Percentiles rank a stretch among this genome's conserved stretches.
These are phyloP conservation scores for Mucor mucedo DNA, from an alignment of 371 early-diverging fungal species.

Conservation along the genomic window DNA sequence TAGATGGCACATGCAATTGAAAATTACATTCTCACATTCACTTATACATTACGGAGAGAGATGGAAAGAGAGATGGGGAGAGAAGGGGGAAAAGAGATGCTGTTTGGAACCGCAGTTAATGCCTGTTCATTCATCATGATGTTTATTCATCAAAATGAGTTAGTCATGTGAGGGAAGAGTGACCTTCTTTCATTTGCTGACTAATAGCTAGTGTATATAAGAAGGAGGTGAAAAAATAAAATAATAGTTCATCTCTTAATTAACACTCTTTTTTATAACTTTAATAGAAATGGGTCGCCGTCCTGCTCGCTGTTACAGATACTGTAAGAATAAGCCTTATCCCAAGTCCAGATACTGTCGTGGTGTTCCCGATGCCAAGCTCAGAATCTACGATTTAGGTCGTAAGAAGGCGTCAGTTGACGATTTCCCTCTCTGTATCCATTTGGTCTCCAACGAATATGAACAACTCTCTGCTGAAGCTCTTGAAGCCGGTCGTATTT, in stretches of 20 bases:
- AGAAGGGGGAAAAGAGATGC: neutral
- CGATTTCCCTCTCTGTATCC: constrained; percentile 97
- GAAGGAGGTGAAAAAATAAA: too few relatives aligned
- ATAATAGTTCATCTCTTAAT: neutral
- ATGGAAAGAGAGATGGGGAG: neutral
- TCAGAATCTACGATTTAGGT: constrained; percentile 99
- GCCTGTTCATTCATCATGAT: too few relatives aligned
- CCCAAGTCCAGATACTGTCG: constrained; percentile 99
- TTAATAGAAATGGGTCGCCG: constrained; percentile 81
- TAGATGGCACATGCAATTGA: too few relatives aligned
- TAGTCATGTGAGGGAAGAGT: neutral
- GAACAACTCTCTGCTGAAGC: constrained; percentile 99
- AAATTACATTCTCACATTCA: too few relatives aligned
- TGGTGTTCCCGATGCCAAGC: constrained; percentile 99
- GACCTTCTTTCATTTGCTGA: neutral
- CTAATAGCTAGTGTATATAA: neutral
- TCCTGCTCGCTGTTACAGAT: constrained; percentile 99
- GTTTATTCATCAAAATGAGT: neutral
- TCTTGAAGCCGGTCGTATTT: constrained; percentile 99
- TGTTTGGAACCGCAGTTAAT: too few relatives aligned
- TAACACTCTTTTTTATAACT: neutral
- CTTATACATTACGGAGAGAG: too few relatives aligned
- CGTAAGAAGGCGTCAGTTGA: constrained; percentile 99
- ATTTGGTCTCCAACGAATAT: constrained; percentile 98
- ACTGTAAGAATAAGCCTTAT: constrained; percentile 99